Conservation (phyloP, 768 basidiomycete species). For the Kwoniella mangroviensis region DNA sequence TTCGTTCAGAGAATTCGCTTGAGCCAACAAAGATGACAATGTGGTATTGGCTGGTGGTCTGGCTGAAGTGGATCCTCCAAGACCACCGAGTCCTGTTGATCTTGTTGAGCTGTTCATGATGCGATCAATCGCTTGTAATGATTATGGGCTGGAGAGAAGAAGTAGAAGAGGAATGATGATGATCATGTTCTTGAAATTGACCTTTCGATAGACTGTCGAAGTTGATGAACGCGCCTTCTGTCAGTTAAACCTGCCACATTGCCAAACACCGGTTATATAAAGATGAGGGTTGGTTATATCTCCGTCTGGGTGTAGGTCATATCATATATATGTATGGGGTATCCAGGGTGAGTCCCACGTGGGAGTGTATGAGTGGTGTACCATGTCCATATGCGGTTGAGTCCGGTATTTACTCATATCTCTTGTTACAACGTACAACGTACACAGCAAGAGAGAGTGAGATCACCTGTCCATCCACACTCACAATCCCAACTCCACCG, state of each 20-base stretch:
- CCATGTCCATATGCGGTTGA: conserved; percentile 4
- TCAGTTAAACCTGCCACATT: not conserved
- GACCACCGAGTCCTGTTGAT: conserved; percentile 3
- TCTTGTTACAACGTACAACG: conserved; percentile 1
- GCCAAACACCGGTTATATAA: not conserved
- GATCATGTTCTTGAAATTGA: not conserved
- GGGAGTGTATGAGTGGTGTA: not conserved
- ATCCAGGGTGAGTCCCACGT: not conserved
- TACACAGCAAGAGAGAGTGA: not conserved
- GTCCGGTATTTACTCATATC: not conserved
- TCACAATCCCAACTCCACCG: not conserved
- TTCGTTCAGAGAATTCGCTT: conserved; percentile 46
- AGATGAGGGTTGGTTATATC: not conserved
- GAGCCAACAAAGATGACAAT: conserved; percentile 41
- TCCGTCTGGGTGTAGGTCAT: not conserved
- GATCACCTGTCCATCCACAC: conserved; percentile 8
- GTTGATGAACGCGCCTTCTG: not conserved
- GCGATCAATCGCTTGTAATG: not conserved
- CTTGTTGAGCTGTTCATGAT: conserved; percentile 31
- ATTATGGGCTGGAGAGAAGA: not conserved
- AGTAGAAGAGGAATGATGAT: not conserved
- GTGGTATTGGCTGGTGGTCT: conserved; percentile 31
- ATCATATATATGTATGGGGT: too few species aligned
- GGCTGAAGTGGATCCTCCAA: conserved; percentile 26
- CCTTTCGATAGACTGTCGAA: not conserved